Conservation (phyloP, 2,329 filamentous ascomycete genomes). For the Hortaea werneckii region DNA sequence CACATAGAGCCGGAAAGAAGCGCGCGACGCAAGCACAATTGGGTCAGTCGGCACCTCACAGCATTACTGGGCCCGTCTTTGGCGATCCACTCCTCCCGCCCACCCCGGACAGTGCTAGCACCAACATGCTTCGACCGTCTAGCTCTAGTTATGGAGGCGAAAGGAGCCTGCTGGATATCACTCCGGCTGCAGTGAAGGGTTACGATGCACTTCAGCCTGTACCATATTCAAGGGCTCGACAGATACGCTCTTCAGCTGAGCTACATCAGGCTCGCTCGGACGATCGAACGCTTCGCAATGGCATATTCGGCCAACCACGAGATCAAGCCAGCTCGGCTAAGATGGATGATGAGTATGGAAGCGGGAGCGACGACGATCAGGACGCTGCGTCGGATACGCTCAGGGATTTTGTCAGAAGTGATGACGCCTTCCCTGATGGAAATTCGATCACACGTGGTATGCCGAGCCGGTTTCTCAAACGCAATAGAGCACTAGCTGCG, state of each 20-base stretch:
- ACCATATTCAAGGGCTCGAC: constrained; percentile 15
- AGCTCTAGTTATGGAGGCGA: constrained; percentile 20
- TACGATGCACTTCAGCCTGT: constrained; percentile 12
- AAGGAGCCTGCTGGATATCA: constrained; percentile 14
- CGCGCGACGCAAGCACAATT: constrained; percentile 4
- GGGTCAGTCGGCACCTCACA: constrained; percentile 5
- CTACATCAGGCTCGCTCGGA: constrained; percentile 13
- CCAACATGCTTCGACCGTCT: constrained; percentile 23
- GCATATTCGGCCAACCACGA: constrained; percentile 4
- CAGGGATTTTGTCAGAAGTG: constrained; percentile 13
- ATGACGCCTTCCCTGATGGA: constrained; percentile 24
- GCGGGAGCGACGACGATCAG: constrained; percentile 2
- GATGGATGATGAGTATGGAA: background rate
- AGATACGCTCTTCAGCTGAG: constrained; percentile 22
- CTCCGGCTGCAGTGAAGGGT: constrained; percentile 13
- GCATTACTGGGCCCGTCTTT: constrained; percentile 15
- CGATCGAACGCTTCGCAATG: constrained; percentile 5
- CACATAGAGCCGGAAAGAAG: constrained; percentile 1
- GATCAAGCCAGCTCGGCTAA: background rate
- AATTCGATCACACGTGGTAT: constrained; percentile 25
- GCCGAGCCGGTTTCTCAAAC: constrained; percentile 25
- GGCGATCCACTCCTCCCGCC: constrained; percentile 22
- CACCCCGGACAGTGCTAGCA: constrained; percentile 25
- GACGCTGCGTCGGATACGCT: constrained; percentile 9
- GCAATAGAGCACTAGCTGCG: constrained; percentile 10